phyloP scores from a whole-genome alignment of 1,139 yeast species.

The Yamadazyma siamensis region DNA sequence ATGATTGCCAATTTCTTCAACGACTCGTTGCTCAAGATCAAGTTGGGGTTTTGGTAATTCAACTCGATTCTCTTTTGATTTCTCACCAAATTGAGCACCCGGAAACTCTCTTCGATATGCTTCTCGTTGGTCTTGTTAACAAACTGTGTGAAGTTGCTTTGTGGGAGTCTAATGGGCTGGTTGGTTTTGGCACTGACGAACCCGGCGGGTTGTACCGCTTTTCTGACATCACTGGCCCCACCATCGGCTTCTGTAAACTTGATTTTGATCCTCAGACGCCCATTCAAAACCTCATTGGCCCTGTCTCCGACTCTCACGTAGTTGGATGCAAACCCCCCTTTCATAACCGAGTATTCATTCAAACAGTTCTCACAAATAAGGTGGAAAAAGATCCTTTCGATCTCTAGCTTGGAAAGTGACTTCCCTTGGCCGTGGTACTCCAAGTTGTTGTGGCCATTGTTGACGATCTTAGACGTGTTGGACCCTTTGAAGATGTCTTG shows the following conservation, averaged over 20 bases:
- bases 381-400: conserved; percentile 80
- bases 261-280: conserved; percentile 40
- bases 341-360: conserved; percentile 69
- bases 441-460: conserved; percentile 58
- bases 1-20: conserved; percentile 53
- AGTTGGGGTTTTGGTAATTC: conserved; percentile 34
- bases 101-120: conserved; percentile 37
- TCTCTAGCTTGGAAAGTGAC: conserved; percentile 56
- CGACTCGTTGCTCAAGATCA: conserved; percentile 47
- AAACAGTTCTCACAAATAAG: conserved; percentile 67
- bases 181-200: conserved; percentile 16
- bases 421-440: conserved; percentile 72
- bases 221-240: not conserved
- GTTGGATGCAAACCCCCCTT: conserved; percentile 74
- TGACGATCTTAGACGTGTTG: conserved; percentile 55
- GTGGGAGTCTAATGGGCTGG: conserved; percentile 18
- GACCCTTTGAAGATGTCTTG: conserved; percentile 85
- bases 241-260: conserved; percentile 18
- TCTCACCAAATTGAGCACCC: conserved; percentile 45
- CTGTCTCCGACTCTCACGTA: conserved; percentile 62
- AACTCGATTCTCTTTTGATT: conserved; percentile 41
- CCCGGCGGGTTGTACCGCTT: conserved; percentile 5
- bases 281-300: conserved; percentile 45
- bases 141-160: conserved; percentile 12
- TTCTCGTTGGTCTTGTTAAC: conserved; percentile 16